Percentiles rank a stretch among this genome's conserved stretches.
phyloP scores from a whole-genome alignment of 768 basidiomycete genomes.

The Cyclocybe cylindracea region DNA sequence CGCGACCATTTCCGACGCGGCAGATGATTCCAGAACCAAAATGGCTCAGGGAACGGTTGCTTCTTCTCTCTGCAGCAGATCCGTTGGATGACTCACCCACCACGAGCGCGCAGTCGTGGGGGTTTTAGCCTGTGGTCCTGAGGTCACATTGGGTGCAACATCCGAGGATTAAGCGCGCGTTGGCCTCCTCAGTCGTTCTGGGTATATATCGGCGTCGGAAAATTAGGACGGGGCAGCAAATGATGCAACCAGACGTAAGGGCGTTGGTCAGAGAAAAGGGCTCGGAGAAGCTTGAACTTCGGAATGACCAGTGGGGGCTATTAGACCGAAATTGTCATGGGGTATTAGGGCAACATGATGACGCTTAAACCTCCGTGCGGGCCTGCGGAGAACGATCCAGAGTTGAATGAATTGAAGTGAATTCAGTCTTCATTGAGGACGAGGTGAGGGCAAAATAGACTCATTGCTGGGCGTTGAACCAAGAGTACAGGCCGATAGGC shows the following conservation, averaged over 20 bases:
- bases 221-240: background rate
- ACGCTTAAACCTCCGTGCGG: background rate
- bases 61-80: no score
- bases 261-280: background rate
- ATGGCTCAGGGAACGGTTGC: no score
- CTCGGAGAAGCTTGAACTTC: slow-evolving; percentile 13
- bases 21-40: no score
- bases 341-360: no score
- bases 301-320: background rate
- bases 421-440: no score
- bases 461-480: no score
- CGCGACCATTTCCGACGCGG: no score
- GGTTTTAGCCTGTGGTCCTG: background rate
- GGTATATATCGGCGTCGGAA: slow-evolving; percentile 14
- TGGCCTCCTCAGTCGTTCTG: background rate
- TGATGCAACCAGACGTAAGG: background rate
- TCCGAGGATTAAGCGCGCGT: slow-evolving; percentile 12
- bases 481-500: no score
- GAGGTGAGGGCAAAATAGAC: no score
- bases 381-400: no score
- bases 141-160: slow-evolving; percentile 1
- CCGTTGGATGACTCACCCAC: background rate
- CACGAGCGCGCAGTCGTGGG: background rate
- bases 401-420: no score
- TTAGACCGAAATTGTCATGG: no score